phyloP scores from a whole-genome alignment of 768 basidiomycete species.

The Tulasnella sp. region DNA sequence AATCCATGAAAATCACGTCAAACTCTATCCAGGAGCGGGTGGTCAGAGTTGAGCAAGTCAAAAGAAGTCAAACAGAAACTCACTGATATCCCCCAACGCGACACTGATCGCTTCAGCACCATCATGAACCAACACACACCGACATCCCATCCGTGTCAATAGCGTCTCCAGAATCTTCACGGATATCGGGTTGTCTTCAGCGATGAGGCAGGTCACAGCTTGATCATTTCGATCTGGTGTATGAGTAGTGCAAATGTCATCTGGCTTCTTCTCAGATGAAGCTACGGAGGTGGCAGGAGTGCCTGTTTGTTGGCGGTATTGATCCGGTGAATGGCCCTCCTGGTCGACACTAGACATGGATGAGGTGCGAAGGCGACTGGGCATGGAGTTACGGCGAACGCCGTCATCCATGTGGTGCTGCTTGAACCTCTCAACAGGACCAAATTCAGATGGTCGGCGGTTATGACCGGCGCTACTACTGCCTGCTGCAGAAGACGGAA shows the following conservation, averaged over 20 bases:
- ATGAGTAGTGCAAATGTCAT: constrained; percentile 10
- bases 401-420: constrained; percentile 60
- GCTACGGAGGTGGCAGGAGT: constrained; percentile 80
- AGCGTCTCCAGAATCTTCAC: constrained; percentile 95
- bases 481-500: constrained; percentile 60
- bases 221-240: constrained; percentile 40
- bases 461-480: constrained; percentile 43
- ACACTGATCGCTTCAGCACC: constrained; percentile 96
- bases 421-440: constrained; percentile 83
- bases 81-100: constrained; percentile 95
- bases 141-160: constrained; percentile 86
- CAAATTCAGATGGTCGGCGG: constrained; percentile 84
- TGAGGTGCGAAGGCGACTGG: constrained; percentile 76
- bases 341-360: constrained; percentile 74
- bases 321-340: constrained; percentile 9
- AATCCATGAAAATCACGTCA: constrained; percentile 90
- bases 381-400: constrained; percentile 65
- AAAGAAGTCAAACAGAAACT: constrained; percentile 30
- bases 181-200: constrained; percentile 97
- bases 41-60: constrained; percentile 19
- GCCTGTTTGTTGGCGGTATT: constrained; percentile 38
- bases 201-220: constrained; percentile 86
- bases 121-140: constrained; percentile 90
- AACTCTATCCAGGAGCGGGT: constrained; percentile 50
- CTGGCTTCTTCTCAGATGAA: constrained; percentile 52